Evolutionary conservation across 2,329 filamentous ascomycete genomes (phyloP).

Genomic region (Cryphonectria nitschkei): DNA sequence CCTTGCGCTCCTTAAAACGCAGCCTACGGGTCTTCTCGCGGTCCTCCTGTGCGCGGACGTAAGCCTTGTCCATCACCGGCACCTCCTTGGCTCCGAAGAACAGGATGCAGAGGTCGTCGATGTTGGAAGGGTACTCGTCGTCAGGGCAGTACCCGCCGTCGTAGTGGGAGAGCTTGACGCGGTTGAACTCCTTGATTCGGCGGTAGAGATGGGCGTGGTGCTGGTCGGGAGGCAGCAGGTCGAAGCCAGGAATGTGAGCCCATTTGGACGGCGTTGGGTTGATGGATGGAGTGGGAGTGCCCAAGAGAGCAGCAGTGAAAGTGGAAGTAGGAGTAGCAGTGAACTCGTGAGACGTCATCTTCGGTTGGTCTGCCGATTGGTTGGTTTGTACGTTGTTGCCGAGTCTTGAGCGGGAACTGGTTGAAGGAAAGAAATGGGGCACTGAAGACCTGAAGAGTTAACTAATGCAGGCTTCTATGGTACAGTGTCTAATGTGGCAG

Average conservation of each 20-base stretch:
- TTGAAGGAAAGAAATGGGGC: neutral
- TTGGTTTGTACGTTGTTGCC: neutral
- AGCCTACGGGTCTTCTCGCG: constrained; percentile 21
- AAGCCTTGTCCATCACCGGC: constrained; percentile 4
- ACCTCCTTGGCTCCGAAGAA: constrained; percentile 5
- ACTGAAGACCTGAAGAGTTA: neutral
- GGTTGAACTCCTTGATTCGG: constrained; percentile 1
- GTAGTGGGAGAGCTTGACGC: constrained; percentile 1
- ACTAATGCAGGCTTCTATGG: neutral
- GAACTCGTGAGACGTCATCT: neutral
- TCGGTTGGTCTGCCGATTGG: constrained; percentile 1
- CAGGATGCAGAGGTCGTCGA: neutral
- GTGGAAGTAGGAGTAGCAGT: neutral
- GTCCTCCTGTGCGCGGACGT: constrained; percentile 16
- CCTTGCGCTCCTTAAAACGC: constrained; percentile 4
- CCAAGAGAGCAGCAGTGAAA: neutral
- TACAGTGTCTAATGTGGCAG: neutral
- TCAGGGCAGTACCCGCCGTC: neutral
- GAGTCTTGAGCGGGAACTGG: neutral
- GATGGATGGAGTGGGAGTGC: no score
- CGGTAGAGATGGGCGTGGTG: constrained; percentile 2
- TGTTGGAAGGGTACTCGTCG: neutral
- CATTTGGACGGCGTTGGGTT: neutral
- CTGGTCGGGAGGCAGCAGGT: neutral
- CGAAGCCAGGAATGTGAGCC: neutral